Conservation (phyloP, 2,329 filamentous ascomycete species). For the Verticillium longisporum region DNA sequence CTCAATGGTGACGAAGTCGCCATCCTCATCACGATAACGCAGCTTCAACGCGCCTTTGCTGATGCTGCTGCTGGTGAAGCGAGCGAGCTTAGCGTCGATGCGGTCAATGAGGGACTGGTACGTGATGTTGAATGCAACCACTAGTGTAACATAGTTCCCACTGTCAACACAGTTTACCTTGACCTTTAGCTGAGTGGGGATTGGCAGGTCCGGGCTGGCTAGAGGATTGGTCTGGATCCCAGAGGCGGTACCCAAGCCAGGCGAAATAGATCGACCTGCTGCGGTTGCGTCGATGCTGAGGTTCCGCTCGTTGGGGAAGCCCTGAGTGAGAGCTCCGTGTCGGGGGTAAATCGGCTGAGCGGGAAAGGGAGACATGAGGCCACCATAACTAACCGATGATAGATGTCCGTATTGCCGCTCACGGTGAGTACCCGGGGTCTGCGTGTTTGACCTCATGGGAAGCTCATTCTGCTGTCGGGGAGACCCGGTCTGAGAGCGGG, state of each 20-base stretch:
- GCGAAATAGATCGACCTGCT: conserved; percentile 38
- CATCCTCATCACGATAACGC: conserved; percentile 86
- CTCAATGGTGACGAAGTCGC: conserved; percentile 87
- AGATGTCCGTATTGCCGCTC: conserved; percentile 43
- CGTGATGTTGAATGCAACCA: conserved; percentile 90
- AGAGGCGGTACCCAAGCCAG: conserved; percentile 30
- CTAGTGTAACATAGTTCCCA: conserved; percentile 87
- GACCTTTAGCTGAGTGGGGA: conserved; percentile 80
- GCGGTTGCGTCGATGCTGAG: conserved; percentile 31
- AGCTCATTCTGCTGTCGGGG: conserved; percentile 60
- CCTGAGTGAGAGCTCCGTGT: conserved; percentile 36
- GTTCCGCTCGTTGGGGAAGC: conserved; percentile 21
- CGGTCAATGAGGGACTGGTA: conserved; percentile 91
- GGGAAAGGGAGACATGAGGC: conserved; percentile 50
- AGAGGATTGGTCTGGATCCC: conserved; percentile 21
- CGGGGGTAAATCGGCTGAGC: conserved; percentile 45
- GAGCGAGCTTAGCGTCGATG: conserved; percentile 89
- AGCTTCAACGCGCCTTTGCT: conserved; percentile 76
- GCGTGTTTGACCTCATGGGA: conserved; percentile 61
- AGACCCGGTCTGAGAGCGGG: conserved; percentile 76
- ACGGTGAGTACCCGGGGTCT: conserved; percentile 62
- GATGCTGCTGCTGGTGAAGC: conserved; percentile 79
- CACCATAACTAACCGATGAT: conserved; percentile 40
- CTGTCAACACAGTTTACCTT: conserved; percentile 77
- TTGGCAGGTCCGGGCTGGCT: conserved; percentile 41